phyloP scores from a whole-genome alignment of 163 green algal species.

The Coccomyxa subellipsoidea region DNA sequence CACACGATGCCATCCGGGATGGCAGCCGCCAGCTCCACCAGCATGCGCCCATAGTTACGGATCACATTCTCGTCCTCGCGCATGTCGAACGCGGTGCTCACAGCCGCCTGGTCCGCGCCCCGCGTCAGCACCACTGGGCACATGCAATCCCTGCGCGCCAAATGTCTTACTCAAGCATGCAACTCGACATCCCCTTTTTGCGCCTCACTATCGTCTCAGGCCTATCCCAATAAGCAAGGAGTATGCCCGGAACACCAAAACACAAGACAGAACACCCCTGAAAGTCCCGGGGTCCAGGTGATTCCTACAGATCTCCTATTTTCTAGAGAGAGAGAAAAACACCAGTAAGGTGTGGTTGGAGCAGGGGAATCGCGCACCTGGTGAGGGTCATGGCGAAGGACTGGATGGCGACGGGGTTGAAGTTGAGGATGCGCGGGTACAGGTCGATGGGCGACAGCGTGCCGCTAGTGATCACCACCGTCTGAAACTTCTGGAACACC shows the following conservation, averaged over 20 bases:
- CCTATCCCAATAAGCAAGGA: no score
- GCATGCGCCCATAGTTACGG: conserved; percentile 90
- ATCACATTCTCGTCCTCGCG: conserved; percentile 77
- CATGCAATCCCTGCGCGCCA: conserved; percentile 84
- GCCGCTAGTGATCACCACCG: conserved; percentile 95
- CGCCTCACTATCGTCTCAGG: no score
- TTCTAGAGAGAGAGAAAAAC: no score
- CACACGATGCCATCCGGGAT: conserved; percentile 94
- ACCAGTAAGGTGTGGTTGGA: no score
- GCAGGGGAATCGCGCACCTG: conserved; percentile 38
- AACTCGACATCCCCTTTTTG: no score
- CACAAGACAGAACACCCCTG: no score
- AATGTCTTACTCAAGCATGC: no score
- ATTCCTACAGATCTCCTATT: no score
- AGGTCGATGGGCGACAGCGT: conserved; percentile 96
- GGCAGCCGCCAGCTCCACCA: conserved; percentile 82
- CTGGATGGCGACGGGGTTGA: conserved; percentile 86
- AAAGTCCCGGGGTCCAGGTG: no score
- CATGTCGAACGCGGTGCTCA: conserved; percentile 92
- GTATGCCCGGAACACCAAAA: no score
- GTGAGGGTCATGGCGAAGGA: conserved; percentile 95
- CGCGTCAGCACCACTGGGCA: conserved; percentile 93
- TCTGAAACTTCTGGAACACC: conserved; percentile 92
- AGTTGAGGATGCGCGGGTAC: conserved; percentile 94
- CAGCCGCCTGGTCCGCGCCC: conserved; percentile 83